These are phyloP conservation scores for Quercus phellos DNA, from an alignment of 331 rosid genomes.

Conservation along the genomic window DNA sequence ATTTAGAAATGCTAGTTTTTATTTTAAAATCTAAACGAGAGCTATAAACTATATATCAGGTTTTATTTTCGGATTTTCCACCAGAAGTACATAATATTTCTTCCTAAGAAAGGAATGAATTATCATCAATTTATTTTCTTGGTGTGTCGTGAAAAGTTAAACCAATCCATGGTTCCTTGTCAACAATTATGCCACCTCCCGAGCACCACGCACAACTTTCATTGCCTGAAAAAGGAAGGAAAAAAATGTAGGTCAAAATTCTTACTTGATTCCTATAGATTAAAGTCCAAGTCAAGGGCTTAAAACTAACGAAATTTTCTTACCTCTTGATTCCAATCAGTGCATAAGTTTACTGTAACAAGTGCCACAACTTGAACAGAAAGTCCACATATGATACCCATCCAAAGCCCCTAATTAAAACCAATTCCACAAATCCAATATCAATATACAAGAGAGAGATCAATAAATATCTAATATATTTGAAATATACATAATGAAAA, in stretches of 20 bases:
- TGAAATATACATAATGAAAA: too few relatives aligned
- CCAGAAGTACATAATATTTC: too few relatives aligned
- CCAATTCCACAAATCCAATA: background rate
- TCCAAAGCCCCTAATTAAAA: constrained; percentile 52
- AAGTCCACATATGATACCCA: constrained; percentile 60
- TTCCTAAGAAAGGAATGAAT: too few relatives aligned
- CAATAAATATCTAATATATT: too few relatives aligned
- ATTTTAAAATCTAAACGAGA: too few relatives aligned
- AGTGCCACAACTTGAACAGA: constrained; percentile 43
- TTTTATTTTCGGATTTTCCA: too few relatives aligned
- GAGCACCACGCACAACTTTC: constrained; percentile 27
- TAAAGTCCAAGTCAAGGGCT: background rate
- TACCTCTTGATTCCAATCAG: constrained; percentile 50
- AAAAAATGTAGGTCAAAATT: background rate
- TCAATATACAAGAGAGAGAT: too few relatives aligned
- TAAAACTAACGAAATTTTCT: background rate
- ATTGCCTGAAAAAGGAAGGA: constrained; percentile 35
- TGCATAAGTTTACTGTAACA: constrained; percentile 27
- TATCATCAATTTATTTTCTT: background rate
- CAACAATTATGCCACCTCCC: background rate
- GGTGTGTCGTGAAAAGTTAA: background rate
- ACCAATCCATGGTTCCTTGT: constrained; percentile 8
- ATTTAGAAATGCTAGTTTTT: too few relatives aligned
- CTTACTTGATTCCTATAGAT: background rate
- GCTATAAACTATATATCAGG: too few relatives aligned